phyloP scores from a whole-genome alignment of 805 yeast species.

The Ogataea thermomethanolica region DNA sequence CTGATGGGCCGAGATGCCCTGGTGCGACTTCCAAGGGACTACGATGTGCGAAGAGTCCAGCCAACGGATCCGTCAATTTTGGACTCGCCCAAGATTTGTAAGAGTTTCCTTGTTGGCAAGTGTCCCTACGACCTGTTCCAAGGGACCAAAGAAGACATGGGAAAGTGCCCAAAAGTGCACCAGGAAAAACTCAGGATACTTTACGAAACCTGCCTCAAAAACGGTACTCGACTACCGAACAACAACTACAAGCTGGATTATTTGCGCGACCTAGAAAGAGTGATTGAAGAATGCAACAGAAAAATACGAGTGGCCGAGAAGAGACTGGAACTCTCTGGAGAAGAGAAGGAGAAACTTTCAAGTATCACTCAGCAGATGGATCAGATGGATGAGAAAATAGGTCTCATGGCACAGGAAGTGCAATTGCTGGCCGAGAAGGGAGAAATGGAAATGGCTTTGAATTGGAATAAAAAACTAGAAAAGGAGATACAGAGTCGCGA shows the following conservation, averaged over 20 bases:
- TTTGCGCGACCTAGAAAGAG: constrained; percentile 43
- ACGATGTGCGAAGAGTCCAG: constrained; percentile 16
- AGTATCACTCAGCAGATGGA: constrained; percentile 49
- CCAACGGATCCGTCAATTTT: constrained; percentile 34
- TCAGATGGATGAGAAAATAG: constrained; percentile 56
- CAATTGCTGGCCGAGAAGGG: constrained; percentile 46
- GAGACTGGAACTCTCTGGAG: constrained; percentile 69
- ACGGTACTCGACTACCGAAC: constrained; percentile 36
- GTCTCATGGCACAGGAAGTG: constrained; percentile 65
- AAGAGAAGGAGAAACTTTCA: constrained; percentile 36
- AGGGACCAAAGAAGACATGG: constrained; percentile 80
- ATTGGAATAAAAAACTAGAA: constrained; percentile 46
- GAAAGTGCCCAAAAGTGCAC: constrained; percentile 75
- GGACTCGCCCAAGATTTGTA: constrained; percentile 64
- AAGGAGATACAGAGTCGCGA: constrained; percentile 47
- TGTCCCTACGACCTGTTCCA: constrained; percentile 83
- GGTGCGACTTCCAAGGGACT: constrained; percentile 27
- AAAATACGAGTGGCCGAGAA: constrained; percentile 60
- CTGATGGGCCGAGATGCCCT: constrained; percentile 68
- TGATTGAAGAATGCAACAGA: constrained; percentile 63
- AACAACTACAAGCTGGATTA: constrained; percentile 45
- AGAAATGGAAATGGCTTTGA: constrained; percentile 49
- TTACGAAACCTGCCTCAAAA: constrained; percentile 51
- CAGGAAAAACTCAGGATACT: constrained; percentile 68
- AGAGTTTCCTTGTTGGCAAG: constrained; percentile 74